These are phyloP conservation scores for Penicillium paxilli DNA, from an alignment of 495 filamentous ascomycete species.

Conservation along the genomic window DNA sequence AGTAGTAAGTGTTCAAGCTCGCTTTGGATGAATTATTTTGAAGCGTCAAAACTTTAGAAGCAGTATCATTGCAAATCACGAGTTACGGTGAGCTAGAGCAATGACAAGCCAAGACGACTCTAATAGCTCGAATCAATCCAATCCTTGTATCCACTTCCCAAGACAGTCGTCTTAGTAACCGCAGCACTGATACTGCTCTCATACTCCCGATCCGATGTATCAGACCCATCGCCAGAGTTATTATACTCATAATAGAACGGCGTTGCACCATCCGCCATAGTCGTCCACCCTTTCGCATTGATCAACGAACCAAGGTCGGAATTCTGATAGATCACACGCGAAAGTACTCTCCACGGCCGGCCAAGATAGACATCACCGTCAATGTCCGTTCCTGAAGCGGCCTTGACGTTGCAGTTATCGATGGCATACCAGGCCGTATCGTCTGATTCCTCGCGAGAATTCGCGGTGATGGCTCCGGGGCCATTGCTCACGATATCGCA, in stretches of 20 bases:
- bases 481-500: slow-evolving; percentile 58
- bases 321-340: slow-evolving; percentile 66
- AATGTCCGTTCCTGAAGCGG: slow-evolving; percentile 45
- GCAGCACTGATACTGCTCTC: slow-evolving; percentile 45
- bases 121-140: slow-evolving; percentile 37
- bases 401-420: slow-evolving; percentile 53
- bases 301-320: slow-evolving; percentile 56
- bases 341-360: slow-evolving; percentile 64
- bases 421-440: slow-evolving; percentile 65
- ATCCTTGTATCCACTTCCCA: slow-evolving; percentile 50
- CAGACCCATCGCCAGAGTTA: slow-evolving; percentile 58
- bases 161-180: slow-evolving; percentile 48
- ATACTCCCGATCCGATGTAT: slow-evolving; percentile 56
- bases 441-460: slow-evolving; percentile 50
- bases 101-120: no score
- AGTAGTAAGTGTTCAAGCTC: no score
- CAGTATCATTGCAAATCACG: no score
- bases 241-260: slow-evolving; percentile 58
- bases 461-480: slow-evolving; percentile 54
- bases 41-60: no score
- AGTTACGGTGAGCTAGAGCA: no score
- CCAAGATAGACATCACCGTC: slow-evolving; percentile 62
- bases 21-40: no score
- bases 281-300: slow-evolving; percentile 61
- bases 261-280: slow-evolving; percentile 44